Percentiles rank a stretch among this genome's conserved stretches.
Conservation (phyloP, 495 filamentous ascomycete species). For the Lophium mytilinum region DNA sequence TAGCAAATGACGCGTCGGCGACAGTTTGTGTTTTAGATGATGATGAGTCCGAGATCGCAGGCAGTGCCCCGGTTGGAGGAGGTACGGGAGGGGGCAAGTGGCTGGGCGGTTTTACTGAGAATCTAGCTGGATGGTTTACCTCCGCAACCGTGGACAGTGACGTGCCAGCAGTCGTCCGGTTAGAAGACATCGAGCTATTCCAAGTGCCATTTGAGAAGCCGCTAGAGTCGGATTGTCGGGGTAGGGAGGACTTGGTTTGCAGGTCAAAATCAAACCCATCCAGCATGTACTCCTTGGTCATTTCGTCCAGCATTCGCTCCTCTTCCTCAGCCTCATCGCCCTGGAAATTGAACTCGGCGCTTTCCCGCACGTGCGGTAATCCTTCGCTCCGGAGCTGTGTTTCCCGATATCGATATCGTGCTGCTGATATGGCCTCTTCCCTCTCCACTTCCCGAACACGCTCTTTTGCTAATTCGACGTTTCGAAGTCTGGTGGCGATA, state of each 20-base stretch:
- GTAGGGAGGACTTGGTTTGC: slow-evolving; percentile 65
- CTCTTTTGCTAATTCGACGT: slow-evolving; percentile 72
- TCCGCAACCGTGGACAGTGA: slow-evolving; percentile 72
- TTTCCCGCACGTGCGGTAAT: slow-evolving; percentile 32
- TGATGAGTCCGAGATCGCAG: slow-evolving; percentile 15
- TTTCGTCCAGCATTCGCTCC: slow-evolving; percentile 84
- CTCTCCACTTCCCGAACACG: slow-evolving; percentile 68
- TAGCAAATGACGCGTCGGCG: slow-evolving; percentile 22
- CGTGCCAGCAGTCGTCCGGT: slow-evolving; percentile 63
- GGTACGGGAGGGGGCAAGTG: slow-evolving; percentile 39
- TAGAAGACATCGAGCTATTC: slow-evolving; percentile 78
- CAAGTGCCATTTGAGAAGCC: slow-evolving; percentile 75
- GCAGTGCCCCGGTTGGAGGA: slow-evolving; percentile 31
- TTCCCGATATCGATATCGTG: slow-evolving; percentile 45
- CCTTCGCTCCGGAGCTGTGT: slow-evolving; percentile 35
- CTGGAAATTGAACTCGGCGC: slow-evolving; percentile 41
- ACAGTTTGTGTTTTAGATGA: slow-evolving; percentile 17
- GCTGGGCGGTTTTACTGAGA: slow-evolving; percentile 26
- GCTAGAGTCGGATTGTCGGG: slow-evolving; percentile 84
- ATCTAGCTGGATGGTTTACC: slow-evolving; percentile 31
- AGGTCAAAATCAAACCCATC: slow-evolving; percentile 78
- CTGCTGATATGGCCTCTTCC: slow-evolving; percentile 53
- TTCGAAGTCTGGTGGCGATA: slow-evolving; percentile 32
- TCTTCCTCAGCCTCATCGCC: slow-evolving; percentile 84
- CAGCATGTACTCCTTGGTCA: slow-evolving; percentile 79